Evolutionary conservation across 2,329 filamentous ascomycete species (phyloP).

Genomic region (Ascochyta clinopodiicola): DNA sequence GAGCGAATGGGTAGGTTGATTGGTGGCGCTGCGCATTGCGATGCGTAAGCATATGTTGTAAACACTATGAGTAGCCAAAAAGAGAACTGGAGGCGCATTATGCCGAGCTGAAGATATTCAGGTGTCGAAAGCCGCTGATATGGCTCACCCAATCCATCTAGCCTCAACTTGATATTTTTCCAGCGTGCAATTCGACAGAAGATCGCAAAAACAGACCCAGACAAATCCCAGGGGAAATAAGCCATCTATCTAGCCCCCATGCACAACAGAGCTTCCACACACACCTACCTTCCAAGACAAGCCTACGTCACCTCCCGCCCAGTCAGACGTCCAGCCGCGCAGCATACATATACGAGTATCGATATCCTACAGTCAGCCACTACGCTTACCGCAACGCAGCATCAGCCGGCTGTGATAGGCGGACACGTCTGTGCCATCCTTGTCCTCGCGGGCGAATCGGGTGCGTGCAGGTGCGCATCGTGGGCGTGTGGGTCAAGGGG

Average conservation of each 20-base stretch:
- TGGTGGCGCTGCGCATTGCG: conserved; percentile 28
- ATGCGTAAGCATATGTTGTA: neutral
- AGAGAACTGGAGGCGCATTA: neutral
- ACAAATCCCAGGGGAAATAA: too few relatives aligned
- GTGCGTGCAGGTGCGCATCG: neutral
- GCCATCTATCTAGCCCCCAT: too few relatives aligned
- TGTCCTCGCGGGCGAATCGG: neutral
- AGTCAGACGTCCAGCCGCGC: neutral
- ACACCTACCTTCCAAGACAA: neutral
- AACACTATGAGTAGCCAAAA: neutral
- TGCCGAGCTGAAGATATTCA: too few relatives aligned
- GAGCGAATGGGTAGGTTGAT: conserved; percentile 19
- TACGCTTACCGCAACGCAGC: neutral
- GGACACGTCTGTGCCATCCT: neutral
- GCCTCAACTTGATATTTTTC: too few relatives aligned
- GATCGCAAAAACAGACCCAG: too few relatives aligned
- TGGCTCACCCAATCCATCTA: too few relatives aligned
- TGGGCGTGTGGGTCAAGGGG: neutral
- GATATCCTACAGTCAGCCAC: conserved; percentile 5
- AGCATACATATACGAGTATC: conserved; percentile 8
- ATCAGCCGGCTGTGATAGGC: neutral
- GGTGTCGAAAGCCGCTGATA: too few relatives aligned
- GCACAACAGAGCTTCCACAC: neutral
- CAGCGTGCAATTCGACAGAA: too few relatives aligned
- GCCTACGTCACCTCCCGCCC: neutral